These are phyloP conservation scores for Chaetoceros muelleri DNA, from an alignment of 108 stramenopile genomes.

Conservation along the genomic window DNA sequence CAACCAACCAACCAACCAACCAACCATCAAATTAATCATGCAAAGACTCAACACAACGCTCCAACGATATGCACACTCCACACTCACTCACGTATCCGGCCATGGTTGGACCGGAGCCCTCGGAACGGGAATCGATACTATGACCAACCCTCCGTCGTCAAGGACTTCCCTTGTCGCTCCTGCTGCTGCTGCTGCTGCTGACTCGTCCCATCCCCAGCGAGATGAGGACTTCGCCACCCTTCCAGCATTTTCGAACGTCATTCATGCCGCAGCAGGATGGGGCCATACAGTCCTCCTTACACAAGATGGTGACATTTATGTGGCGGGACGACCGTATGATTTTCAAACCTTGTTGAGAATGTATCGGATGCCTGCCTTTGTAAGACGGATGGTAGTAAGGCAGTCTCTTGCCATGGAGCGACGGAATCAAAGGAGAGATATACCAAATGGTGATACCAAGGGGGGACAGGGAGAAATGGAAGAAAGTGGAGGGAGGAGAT, in stretches of 20 bases:
- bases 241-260: constrained; percentile 10
- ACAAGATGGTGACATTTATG: constrained; percentile 20
- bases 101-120: not conserved
- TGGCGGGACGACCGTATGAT: constrained; percentile 77
- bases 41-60: too few species aligned
- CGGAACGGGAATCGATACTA: not conserved
- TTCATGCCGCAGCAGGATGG: constrained; percentile 55
- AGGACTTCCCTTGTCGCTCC: too few species aligned
- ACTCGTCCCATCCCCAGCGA: not conserved
- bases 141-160: not conserved
- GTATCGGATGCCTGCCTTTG: constrained; percentile 40
- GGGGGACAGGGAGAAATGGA: too few species aligned
- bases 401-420: not conserved
- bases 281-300: constrained; percentile 55
- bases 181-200: too few species aligned
- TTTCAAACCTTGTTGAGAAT: constrained; percentile 56
- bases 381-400: constrained; percentile 11
- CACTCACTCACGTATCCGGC: not conserved
- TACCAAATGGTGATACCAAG: too few species aligned
- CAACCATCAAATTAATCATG: too few species aligned
- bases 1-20: too few species aligned
- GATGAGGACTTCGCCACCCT: not conserved
- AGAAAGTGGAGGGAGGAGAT: not conserved
- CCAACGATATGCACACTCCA: too few species aligned
- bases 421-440: too few species aligned